Base-by-base conservation (phyloP, 805 yeast genomes). In the Candida ulmi region DNA sequence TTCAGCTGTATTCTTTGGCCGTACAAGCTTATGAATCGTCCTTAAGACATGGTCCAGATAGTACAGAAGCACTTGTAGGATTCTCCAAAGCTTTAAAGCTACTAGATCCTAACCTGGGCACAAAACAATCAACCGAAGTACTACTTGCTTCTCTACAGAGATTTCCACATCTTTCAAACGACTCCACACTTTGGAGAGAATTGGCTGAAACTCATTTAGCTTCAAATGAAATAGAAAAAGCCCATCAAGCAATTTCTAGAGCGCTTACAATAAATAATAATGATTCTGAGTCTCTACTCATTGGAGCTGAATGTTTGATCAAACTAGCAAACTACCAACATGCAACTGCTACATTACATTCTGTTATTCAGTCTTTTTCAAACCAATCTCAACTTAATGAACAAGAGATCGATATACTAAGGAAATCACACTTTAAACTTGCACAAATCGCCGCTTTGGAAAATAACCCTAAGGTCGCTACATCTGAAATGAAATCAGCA, bases 381-480 rank as follows among this genome's bases (percentile, higher is more conserved):
- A 47, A 63, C 8, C 51, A 45, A 17, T 40, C 48, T 4, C 48
- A 43, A 6, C 30, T 35, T 52, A 61, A 33, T 50, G 63, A 36
- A 41, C 57, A 7, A 12, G 74, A 69, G 34, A 54, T 72, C n/a
- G 72, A 71, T 38, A 62, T 72, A 2, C 72, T 76, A 0, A 61
- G 80, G 39, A 63, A 70, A 13, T 71, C 73, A 3, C 81, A 76
- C 57, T 69, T 75, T 4, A 79, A 76, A 47, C 58, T 78, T 35
- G 82, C 80, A 0, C 71, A 73, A 5, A 61, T 78, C n/a, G 74
- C 76, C 2, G 68, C 73, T 2, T 64, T 70, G 8, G 74, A 75
- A 21, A 72, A 72, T 15, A 69, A 76, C 47, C 60, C 69, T 29
- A 78, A 74, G 39, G 48, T 60, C 35, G 72, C 77, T n/a, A 65